These are phyloP conservation scores for Mortierella sp. DNA, from an alignment of 371 early-diverging fungal genomes.

Conservation along the genomic window DNA sequence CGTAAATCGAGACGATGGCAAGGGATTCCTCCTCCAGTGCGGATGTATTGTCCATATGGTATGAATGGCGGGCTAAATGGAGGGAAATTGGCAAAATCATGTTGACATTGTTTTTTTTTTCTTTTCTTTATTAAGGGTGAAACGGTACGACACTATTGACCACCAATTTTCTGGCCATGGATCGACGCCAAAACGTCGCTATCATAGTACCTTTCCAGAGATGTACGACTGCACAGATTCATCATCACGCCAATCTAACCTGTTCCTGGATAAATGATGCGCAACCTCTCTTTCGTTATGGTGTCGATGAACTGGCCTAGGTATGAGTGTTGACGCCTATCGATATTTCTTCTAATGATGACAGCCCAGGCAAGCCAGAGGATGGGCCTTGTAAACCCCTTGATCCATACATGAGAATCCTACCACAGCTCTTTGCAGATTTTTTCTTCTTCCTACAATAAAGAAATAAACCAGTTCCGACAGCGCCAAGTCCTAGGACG, in stretches of 20 bases:
- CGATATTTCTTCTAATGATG: not conserved
- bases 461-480: slow-evolving; percentile 8
- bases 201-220: not conserved
- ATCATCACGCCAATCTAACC: not conserved
- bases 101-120: not conserved
- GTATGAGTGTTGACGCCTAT: not conserved
- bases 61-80: not conserved
- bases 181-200: too few relatives aligned
- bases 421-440: not conserved
- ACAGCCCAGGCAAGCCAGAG: not conserved
- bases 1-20: slow-evolving; percentile 59
- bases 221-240: not conserved
- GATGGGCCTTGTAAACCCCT: not conserved
- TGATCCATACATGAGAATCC: not conserved
- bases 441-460: slow-evolving; percentile 27
- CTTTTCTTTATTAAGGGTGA: not conserved
- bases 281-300: not conserved
- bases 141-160: not conserved
- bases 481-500: not conserved
- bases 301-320: not conserved
- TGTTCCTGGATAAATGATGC: too few relatives aligned
- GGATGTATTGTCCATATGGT: slow-evolving; percentile 32
- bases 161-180: too few relatives aligned
- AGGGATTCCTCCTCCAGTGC: slow-evolving; percentile 56
- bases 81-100: not conserved